Evolutionary conservation across 2,329 filamentous ascomycete genomes (phyloP).

Genomic region (Onygenales sp.): DNA sequence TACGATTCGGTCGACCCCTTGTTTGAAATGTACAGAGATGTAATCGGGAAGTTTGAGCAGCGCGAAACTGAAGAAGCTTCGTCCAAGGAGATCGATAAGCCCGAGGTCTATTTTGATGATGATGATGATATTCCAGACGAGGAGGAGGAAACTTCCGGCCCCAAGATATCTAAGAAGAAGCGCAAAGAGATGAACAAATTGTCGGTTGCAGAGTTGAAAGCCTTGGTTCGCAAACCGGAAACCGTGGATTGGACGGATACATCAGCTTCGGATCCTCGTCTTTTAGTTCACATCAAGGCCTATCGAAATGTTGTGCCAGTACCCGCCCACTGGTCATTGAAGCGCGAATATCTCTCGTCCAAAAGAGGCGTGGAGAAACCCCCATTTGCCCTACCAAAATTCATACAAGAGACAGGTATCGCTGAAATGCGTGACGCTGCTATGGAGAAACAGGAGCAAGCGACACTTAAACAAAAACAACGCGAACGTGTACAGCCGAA

Average conservation of each 20-base stretch:
- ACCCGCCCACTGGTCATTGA: conserved; percentile 86
- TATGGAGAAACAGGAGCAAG: conserved; percentile 88
- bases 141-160: conserved; percentile 48
- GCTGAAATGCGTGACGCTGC: conserved; percentile 96
- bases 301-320: conserved; percentile 94
- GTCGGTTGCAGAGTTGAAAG: conserved; percentile 91
- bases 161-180: conserved; percentile 88
- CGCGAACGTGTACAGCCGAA: conserved; percentile 89
- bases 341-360: conserved; percentile 92
- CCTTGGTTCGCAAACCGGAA: conserved; percentile 80
- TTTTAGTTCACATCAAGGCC: conserved; percentile 90
- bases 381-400: conserved; percentile 84
- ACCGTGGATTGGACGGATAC: conserved; percentile 97
- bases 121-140: conserved; percentile 81
- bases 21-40: conserved; percentile 71
- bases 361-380: conserved; percentile 96
- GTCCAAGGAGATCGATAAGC: conserved; percentile 63
- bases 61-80: conserved; percentile 53
- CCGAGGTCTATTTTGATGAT: conserved; percentile 73
- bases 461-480: conserved; percentile 88
- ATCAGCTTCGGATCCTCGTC: conserved; percentile 75
- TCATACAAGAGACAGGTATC: conserved; percentile 95
- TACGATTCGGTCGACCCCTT: conserved; percentile 62
- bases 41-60: conserved; percentile 71
- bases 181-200: conserved; percentile 84